These are phyloP conservation scores for Fusarium virguliforme DNA, from an alignment of 2,329 filamentous ascomycete genomes.

Conservation along the genomic window DNA sequence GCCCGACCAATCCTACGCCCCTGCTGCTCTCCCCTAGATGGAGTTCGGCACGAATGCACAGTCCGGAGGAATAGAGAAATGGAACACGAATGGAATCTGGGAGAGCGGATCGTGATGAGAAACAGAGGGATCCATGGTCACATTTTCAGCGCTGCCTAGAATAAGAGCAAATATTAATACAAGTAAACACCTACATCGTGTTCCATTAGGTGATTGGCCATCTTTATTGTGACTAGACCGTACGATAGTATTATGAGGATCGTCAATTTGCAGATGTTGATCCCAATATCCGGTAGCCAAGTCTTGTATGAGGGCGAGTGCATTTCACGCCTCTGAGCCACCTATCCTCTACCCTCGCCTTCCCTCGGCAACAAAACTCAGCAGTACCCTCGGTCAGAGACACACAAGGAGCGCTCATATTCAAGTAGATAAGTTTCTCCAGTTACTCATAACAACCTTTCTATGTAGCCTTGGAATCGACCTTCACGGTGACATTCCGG, in stretches of 20 bases:
- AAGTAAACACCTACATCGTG: not conserved
- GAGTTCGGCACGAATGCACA: not conserved
- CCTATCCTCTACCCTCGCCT: not conserved
- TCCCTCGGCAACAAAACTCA: too few species aligned
- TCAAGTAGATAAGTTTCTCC: not conserved
- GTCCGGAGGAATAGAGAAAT: constrained; percentile 28
- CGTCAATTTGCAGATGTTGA: not conserved
- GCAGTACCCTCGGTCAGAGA: not conserved
- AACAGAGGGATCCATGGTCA: not conserved
- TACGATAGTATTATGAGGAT: not conserved
- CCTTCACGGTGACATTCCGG: constrained; percentile 7
- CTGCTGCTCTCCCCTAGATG: constrained; percentile 45
- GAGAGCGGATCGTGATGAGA: not conserved
- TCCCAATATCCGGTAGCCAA: not conserved
- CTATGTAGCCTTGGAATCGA: not conserved
- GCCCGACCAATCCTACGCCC: constrained; percentile 65
- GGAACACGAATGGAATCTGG: not conserved
- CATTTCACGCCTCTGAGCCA: too few species aligned
- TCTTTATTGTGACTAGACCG: too few species aligned
- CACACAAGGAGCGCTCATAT: not conserved
- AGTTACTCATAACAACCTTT: not conserved
- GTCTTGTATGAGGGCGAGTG: too few species aligned
- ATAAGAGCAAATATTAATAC: not conserved
- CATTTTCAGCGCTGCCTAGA: not conserved
- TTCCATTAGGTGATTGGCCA: not conserved